Evolutionary conservation across 78 protist genomes (phyloP), one percentile per base, ranked within the genome.

Genomic region (Acrasis kona): DNA sequence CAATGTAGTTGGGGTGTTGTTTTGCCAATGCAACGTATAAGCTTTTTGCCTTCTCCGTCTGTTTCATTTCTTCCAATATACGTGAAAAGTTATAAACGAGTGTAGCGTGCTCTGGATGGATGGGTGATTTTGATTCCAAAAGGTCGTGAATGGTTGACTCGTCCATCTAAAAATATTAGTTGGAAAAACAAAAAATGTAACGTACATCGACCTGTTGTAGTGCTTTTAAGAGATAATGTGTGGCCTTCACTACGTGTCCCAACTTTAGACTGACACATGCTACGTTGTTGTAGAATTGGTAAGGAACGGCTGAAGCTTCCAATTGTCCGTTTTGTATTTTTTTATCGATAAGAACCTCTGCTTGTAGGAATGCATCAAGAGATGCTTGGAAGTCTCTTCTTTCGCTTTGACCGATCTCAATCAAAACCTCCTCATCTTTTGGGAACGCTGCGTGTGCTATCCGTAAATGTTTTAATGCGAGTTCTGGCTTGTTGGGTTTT

Each of bases 261-360:
- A 72, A 64, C 5, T 30, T n/a, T 19, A 40, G 64, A 7, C 64
- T 28, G 12, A 72, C 27, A 41, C 9, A 40, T 41, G 70, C 77
- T 5, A 72, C 27, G 32, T 72, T 72, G 64, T 64, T 65, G 70
- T 64, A 72, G 1, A 72, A n/a, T 35, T 65, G 70, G 9, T 9
- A 29, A 7, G 77, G 77, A 6, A 72, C 70, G n/a, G n/a, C n/a
- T n/a, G n/a, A n/a, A n/a, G n/a, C n/a, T n/a, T n/a, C n/a, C n/a
- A n/a, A n/a, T n/a, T n/a, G n/a, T n/a, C n/a, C n/a, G 31, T 8
- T 2, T 1, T 61, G 2, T 50, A n/a, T 19, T 50, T 50, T 50
- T 50, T 50, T 50, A n/a, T 50, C 61, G 34, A 50, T 50, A 19
- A 50, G 61, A 50, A 50, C 19, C 19, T 19, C 61, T n/a, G 61